phyloP scores from a whole-genome alignment of 805 yeast species.

The Isabelozyma rhagii region DNA sequence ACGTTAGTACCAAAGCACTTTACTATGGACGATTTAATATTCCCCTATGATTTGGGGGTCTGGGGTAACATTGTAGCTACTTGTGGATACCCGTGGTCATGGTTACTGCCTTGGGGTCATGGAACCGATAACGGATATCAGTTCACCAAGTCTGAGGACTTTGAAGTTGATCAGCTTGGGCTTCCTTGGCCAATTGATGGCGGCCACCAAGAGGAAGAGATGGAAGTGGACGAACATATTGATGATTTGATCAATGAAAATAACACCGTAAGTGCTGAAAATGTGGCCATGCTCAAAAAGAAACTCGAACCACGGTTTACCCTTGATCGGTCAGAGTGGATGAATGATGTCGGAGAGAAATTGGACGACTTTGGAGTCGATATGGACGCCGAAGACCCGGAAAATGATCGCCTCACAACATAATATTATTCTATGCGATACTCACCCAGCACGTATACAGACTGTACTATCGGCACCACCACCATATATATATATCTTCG shows the following conservation, averaged over 20 bases:
- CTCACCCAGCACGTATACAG: background rate
- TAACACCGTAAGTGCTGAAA: slow-evolving; percentile 1
- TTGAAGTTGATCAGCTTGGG: slow-evolving; percentile 53
- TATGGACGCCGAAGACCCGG: slow-evolving; percentile 51
- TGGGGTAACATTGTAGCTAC: slow-evolving; percentile 49
- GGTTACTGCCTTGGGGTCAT: slow-evolving; percentile 71
- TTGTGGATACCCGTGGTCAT: slow-evolving; percentile 61
- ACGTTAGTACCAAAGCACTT: slow-evolving; percentile 33
- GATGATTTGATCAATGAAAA: slow-evolving; percentile 8
- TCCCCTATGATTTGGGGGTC: slow-evolving; percentile 79
- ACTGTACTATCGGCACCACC: background rate
- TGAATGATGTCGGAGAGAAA: slow-evolving; percentile 78
- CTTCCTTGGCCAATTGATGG: slow-evolving; percentile 96
- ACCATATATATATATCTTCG: background rate
- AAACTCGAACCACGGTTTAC: slow-evolving; percentile 35
- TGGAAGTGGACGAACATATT: slow-evolving; percentile 13
- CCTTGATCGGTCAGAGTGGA: slow-evolving; percentile 54
- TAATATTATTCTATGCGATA: background rate
- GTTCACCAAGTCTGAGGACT: slow-evolving; percentile 53
- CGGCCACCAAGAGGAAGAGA: slow-evolving; percentile 38
- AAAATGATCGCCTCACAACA: slow-evolving; percentile 7
- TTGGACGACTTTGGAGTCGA: slow-evolving; percentile 89
- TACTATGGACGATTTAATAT: slow-evolving; percentile 63
- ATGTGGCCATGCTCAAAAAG: slow-evolving; percentile 24
- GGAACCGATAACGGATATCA: slow-evolving; percentile 60